Conservation (phyloP, 768 basidiomycete genomes). For the Mycena filopes region DNA sequence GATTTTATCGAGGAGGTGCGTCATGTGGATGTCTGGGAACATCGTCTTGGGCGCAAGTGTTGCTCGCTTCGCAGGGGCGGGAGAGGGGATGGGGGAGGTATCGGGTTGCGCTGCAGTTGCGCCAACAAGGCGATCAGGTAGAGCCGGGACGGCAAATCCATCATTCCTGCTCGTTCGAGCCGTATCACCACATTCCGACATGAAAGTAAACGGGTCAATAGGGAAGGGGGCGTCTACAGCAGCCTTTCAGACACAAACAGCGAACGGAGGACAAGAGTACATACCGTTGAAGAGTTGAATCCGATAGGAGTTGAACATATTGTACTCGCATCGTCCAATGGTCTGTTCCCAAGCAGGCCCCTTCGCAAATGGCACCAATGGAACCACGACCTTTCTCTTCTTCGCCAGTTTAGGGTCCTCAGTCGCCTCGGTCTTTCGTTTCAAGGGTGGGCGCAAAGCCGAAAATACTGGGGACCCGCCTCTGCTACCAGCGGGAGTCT, state of each 20-base stretch:
- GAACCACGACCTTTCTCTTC: slow-evolving; percentile 81
- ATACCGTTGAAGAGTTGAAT: slow-evolving; percentile 89
- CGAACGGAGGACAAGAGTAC: slow-evolving; percentile 32
- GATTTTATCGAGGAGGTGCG: slow-evolving; percentile 72
- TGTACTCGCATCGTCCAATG: slow-evolving; percentile 74
- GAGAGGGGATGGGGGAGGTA: slow-evolving; percentile 27
- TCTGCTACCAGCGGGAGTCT: slow-evolving; percentile 35
- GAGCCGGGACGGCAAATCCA: slow-evolving; percentile 58
- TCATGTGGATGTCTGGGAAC: slow-evolving; percentile 77
- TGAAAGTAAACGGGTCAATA: slow-evolving; percentile 82
- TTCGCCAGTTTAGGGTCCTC: slow-evolving; percentile 63
- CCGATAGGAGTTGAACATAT: slow-evolving; percentile 77
- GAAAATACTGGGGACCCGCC: slow-evolving; percentile 25
- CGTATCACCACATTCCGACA: slow-evolving; percentile 60
- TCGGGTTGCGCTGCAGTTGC: slow-evolving; percentile 25
- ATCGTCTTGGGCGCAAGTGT: slow-evolving; percentile 57
- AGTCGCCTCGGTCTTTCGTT: slow-evolving; percentile 71
- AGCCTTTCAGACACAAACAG: slow-evolving; percentile 13
- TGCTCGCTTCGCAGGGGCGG: slow-evolving; percentile 34
- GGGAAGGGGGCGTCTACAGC: slow-evolving; percentile 73
- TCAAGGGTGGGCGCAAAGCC: slow-evolving; percentile 45
- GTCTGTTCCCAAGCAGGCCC: slow-evolving; percentile 85
- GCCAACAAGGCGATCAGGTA: slow-evolving; percentile 50
- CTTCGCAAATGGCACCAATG: slow-evolving; percentile 82
- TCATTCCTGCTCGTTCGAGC: slow-evolving; percentile 43